Conservation (phyloP, 208 protist genomes). For the Acanthamoeba healyi region DNA sequence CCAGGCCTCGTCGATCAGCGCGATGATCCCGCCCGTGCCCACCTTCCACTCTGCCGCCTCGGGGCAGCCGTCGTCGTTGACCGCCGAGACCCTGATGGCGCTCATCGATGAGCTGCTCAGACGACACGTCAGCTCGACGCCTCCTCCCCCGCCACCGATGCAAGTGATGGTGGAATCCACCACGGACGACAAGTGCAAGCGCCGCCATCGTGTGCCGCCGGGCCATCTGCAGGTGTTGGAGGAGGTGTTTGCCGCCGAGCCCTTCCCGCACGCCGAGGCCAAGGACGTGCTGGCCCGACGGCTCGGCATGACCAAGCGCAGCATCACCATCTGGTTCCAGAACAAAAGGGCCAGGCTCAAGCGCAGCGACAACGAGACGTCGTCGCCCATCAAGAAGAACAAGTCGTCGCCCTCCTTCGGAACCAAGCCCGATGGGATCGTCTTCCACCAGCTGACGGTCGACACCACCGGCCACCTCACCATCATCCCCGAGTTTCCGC, state of each 20-base stretch:
- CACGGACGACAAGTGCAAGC: background rate
- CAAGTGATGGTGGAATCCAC: background rate
- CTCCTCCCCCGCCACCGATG: background rate
- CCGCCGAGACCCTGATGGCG: background rate
- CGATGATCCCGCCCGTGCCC: background rate
- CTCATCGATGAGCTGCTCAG: background rate
- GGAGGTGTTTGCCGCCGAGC: conserved; percentile 36
- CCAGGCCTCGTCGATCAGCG: background rate
- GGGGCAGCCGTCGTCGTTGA: background rate
- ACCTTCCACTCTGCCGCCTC: background rate
- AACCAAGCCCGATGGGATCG: background rate
- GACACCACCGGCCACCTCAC: background rate
- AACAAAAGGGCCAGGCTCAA: conserved; percentile 26
- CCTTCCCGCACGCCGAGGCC: conserved; percentile 6
- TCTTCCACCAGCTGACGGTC: conserved; percentile 22
- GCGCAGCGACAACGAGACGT: background rate
- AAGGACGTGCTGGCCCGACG: conserved; percentile 17
- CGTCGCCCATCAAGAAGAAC: too few relatives aligned
- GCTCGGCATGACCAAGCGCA: conserved; percentile 28
- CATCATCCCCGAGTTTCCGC: conserved; percentile 8
- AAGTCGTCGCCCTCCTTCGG: background rate
- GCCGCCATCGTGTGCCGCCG: conserved; percentile 3
- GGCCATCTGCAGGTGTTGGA: conserved; percentile 1
- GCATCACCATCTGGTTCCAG: conserved; percentile 59
- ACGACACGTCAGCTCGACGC: background rate